phyloP scores from a whole-genome alignment of 495 filamentous ascomycete species.

The Thermochaetoides thermophila region DNA sequence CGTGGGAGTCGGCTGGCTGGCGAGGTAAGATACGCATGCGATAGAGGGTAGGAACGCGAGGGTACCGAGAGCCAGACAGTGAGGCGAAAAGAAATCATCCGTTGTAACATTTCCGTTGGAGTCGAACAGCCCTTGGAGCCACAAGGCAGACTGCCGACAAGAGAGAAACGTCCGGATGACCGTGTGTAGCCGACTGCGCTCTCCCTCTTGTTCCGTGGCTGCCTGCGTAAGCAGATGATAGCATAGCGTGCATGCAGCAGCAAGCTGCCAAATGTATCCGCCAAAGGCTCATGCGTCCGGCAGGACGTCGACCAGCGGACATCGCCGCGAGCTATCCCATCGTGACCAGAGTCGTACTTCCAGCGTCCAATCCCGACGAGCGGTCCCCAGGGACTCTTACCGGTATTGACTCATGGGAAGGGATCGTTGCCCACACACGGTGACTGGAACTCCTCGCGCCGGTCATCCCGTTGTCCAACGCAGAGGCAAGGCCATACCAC shows the following conservation, averaged over 20 bases:
- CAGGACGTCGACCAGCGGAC: constrained; percentile 11
- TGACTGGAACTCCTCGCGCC: constrained; percentile 32
- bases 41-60: constrained; percentile 8
- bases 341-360: constrained; percentile 43
- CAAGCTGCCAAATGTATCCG: constrained; percentile 6
- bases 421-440: constrained; percentile 24
- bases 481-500: constrained; percentile 11
- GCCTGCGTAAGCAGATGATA: constrained; percentile 3
- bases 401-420: constrained; percentile 46
- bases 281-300: not conserved
- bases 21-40: constrained; percentile 15
- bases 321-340: constrained; percentile 31
- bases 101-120: constrained; percentile 23
- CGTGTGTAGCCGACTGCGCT: constrained; percentile 29
- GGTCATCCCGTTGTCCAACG: constrained; percentile 20
- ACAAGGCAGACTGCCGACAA: too few species aligned
- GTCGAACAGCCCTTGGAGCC: constrained; percentile 11
- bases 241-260: constrained; percentile 15
- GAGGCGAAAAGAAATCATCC: constrained; percentile 17
- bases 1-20: constrained; percentile 16
- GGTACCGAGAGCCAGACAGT: constrained; percentile 23
- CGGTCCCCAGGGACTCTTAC: constrained; percentile 48
- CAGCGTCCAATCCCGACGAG: constrained; percentile 48
- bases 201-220: constrained; percentile 20
- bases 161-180: constrained; percentile 18